Conservation (phyloP, 2,329 filamentous ascomycete genomes). For the Beauveria australis region DNA sequence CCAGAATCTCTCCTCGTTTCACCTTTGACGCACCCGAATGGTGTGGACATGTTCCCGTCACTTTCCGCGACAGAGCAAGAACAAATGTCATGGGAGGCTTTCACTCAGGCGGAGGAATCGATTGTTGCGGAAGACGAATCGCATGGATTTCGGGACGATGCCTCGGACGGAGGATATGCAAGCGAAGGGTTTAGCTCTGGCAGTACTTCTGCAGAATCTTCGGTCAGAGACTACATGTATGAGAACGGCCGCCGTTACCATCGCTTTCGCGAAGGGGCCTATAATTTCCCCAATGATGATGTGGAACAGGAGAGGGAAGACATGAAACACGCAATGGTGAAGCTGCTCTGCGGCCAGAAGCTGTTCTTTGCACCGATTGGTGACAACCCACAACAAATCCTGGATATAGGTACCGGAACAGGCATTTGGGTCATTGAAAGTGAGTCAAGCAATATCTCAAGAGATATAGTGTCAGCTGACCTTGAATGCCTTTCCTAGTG, state of each 20-base stretch:
- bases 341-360: conserved; percentile 37
- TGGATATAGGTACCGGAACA: conserved; percentile 53
- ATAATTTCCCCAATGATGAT: conserved; percentile 54
- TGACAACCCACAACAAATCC: conserved; percentile 36
- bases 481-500: conserved; percentile 26
- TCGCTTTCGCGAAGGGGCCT: conserved; percentile 43
- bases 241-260: conserved; percentile 55
- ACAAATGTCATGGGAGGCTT: conserved; percentile 26
- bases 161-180: conserved; percentile 29
- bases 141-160: conserved; percentile 14
- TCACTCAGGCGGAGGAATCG: conserved; percentile 27
- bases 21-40: conserved; percentile 31
- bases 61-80: conserved; percentile 28
- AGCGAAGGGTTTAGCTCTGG: conserved; percentile 28
- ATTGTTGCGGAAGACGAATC: conserved; percentile 29
- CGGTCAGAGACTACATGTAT: conserved; percentile 41
- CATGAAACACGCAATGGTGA: conserved; percentile 47
- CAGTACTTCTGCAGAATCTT: conserved; percentile 30
- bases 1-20: conserved; percentile 18
- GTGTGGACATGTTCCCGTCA: conserved; percentile 27
- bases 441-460: conserved; percentile 14
- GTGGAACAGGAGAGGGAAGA: conserved; percentile 51
- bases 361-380: conserved; percentile 46
- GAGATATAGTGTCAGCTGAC: conserved; percentile 10
- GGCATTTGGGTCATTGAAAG: conserved; percentile 53